These are phyloP conservation scores for Lepidium aucheri DNA, from an alignment of 345 rosid species.

Conservation along the genomic window DNA sequence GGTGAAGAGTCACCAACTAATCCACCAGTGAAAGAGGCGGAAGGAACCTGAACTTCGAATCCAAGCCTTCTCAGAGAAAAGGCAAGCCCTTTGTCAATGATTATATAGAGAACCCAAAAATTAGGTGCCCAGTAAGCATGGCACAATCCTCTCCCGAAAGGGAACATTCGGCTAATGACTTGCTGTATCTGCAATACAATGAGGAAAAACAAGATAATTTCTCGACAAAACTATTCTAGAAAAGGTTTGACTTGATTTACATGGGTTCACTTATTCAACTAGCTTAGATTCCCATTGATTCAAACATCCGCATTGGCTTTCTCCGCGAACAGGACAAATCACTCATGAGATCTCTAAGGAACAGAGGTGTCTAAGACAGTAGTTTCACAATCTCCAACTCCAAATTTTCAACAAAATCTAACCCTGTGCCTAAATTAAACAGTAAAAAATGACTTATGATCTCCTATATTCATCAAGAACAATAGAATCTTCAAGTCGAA, in stretches of 20 bases:
- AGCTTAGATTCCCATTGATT: not conserved
- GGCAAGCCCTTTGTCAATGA: conserved; percentile 66
- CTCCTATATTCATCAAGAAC: not conserved
- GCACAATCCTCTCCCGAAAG: conserved; percentile 94
- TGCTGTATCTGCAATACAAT: conserved; percentile 61
- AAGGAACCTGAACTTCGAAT: conserved; percentile 37
- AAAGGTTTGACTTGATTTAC: not conserved
- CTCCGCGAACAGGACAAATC: not conserved
- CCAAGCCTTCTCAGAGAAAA: conserved; percentile 52
- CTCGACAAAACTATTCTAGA: not conserved
- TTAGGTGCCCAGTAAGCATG: conserved; percentile 99
- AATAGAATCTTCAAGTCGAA: not conserved
- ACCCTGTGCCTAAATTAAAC: not conserved
- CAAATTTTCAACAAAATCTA: not conserved
- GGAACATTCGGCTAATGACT: conserved; percentile 79
- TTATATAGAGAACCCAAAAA: conserved; percentile 87
- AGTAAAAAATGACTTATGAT: not conserved
- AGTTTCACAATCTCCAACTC: not conserved
- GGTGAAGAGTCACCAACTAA: conserved; percentile 77
- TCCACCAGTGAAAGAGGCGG: conserved; percentile 87
- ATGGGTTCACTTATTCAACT: not conserved
- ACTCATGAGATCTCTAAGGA: not conserved
- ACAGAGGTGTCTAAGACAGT: not conserved
- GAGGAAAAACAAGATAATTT: not conserved
- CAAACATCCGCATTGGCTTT: not conserved